phyloP scores from a whole-genome alignment of 352 stramenopile species.

The Thalassiosira pacifica region DNA sequence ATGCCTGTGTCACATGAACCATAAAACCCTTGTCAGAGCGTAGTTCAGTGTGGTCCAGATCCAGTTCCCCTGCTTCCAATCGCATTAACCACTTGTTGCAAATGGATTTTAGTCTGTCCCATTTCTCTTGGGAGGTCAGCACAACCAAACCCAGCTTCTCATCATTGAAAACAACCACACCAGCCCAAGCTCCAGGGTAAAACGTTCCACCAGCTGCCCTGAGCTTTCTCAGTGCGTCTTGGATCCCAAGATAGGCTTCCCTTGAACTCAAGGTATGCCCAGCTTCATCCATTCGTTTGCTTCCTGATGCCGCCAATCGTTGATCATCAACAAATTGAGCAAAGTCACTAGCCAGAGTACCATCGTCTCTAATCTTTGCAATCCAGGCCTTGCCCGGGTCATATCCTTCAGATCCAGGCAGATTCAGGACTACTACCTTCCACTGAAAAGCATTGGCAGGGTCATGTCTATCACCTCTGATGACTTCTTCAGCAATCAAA shows the following conservation, averaged over 20 bases:
- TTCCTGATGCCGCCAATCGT: neutral
- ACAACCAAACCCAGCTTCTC: neutral
- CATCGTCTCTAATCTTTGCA: neutral
- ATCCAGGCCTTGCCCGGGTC: slow-evolving; percentile 47
- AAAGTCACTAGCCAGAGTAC: slow-evolving; percentile 39
- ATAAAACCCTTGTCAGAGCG: slow-evolving; percentile 48
- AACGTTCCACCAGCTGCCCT: neutral
- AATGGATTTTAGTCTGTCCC: slow-evolving; percentile 19
- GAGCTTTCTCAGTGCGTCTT: slow-evolving; percentile 60
- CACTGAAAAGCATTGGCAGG: slow-evolving; percentile 46
- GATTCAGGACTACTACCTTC: slow-evolving; percentile 31
- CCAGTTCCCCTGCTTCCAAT: neutral
- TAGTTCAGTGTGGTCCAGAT: neutral
- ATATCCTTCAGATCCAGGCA: slow-evolving; percentile 41
- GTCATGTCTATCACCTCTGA: slow-evolving; percentile 21
- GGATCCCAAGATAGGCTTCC: slow-evolving; percentile 40
- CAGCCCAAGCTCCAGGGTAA: slow-evolving; percentile 58
- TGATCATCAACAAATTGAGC: slow-evolving; percentile 50
- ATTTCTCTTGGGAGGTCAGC: slow-evolving; percentile 36
- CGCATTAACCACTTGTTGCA: neutral
- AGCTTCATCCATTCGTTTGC: neutral
- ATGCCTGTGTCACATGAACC: slow-evolving; percentile 47
- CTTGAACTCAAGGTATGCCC: neutral
- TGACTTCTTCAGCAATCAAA: neutral
- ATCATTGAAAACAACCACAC: slow-evolving; percentile 22